A percentile compares a stretch with the other conserved stretches of the same genome.
Conservation (phyloP, 1,284 basidiomycete species). For the Apiotrichum mycotoxinovorans region DNA sequence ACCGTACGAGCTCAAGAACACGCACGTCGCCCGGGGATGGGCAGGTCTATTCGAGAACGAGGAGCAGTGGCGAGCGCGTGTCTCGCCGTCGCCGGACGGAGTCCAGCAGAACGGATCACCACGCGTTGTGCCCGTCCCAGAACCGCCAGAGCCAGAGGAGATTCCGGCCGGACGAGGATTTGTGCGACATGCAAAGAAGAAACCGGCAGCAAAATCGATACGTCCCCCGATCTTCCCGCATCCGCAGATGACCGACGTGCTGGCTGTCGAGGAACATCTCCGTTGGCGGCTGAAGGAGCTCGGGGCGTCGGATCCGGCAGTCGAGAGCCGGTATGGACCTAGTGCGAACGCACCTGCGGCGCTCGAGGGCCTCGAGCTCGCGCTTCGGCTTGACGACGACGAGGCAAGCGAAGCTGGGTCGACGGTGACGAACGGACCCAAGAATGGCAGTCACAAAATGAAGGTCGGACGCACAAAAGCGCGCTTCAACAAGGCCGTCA, state of each 20-base stretch:
- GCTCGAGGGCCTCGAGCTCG: constrained; percentile 36
- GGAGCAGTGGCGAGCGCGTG: constrained; percentile 27
- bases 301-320: constrained; percentile 44
- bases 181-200: constrained; percentile 30
- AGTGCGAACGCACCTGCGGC: constrained; percentile 36
- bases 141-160: constrained; percentile 2
- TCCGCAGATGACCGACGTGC: constrained; percentile 50
- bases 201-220: neutral
- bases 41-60: constrained; percentile 34
- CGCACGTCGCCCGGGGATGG: constrained; percentile 31
- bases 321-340: constrained; percentile 44
- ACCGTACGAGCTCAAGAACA: constrained; percentile 30
- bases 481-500: constrained; percentile 23
- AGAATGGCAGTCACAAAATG: constrained; percentile 19
- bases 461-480: constrained; percentile 17
- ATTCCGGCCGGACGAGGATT: constrained; percentile 41
- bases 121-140: neutral
- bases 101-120: neutral
- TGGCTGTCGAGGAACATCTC: constrained; percentile 50
- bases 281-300: constrained; percentile 49
- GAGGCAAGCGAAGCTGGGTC: constrained; percentile 15
- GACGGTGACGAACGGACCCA: constrained; percentile 19
- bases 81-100: constrained; percentile 1
- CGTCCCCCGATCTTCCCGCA: constrained; percentile 40
- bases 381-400: constrained; percentile 22